Evolutionary conservation across 768 basidiomycete species (phyloP), one percentile per base, ranked within the genome.

Genomic region (Filobasidium floriforme): DNA sequence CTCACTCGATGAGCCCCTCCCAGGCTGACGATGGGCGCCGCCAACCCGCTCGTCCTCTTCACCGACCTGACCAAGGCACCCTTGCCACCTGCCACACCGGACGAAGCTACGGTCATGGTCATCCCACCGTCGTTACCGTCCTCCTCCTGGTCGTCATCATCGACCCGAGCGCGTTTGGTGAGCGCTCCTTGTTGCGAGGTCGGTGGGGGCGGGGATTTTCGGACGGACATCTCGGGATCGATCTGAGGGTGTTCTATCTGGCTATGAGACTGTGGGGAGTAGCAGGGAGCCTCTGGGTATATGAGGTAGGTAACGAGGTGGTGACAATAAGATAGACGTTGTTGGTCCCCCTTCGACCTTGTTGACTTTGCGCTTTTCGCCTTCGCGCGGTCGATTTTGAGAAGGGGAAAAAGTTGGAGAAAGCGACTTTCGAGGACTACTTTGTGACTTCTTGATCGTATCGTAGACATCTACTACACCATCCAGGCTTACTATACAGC

Each of bases 21-120:
- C 68, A 99, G 81, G 72, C 89, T 89, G 73, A 98, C 86, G 73
- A 99, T 98, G 32, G 96, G 96, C 51, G 92, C 92, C 72, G 91
- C 88, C 46, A 98, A 83, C 71, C 84, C 87, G 79, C 89, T 92
- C n/a, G 96, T 99, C 55, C 96, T 84, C 77, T 90, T 89, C 29
- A 98, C 85, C 26, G 85, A 88, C 69, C 92, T 84, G 68, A 94
- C 83, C 66, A 80, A 62, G 7, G 76, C 79, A 55, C 75, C 77
- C 69, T 78, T 77, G 57, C 68, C 62, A 22, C 69, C 70, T 6
- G 72, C 73, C 41, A 77, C 76, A 28, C 76, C 80, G 1, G 73
- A 68, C 0, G 77, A 74, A 5, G 79, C 77, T 41, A 81, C 79
- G 18, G 79, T 76, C 71, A 81, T 70, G 40, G 74, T 73, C 72